Evolutionary conservation across 2,329 filamentous ascomycete genomes (phyloP).

Genomic region (Exophiala dermatitidis): DNA sequence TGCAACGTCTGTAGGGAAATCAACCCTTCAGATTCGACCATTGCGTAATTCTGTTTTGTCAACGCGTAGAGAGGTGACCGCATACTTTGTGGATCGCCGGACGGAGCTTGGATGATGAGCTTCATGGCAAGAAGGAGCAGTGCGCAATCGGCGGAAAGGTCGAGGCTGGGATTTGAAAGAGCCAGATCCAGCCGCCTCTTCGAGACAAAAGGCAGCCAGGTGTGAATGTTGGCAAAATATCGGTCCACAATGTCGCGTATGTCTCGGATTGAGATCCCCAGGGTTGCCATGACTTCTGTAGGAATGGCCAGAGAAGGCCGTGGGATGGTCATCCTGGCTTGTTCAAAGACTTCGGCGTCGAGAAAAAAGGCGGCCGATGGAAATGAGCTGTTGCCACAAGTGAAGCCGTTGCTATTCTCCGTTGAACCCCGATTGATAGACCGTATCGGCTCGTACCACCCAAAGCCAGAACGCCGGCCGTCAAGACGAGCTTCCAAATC

Average conservation of each 20-base stretch:
- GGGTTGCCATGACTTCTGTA: constrained; percentile 15
- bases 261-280: constrained; percentile 23
- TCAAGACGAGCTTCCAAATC: constrained; percentile 23
- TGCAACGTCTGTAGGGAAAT: constrained; percentile 30
- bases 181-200: constrained; percentile 22
- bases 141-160: constrained; percentile 25
- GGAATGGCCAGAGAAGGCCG: constrained; percentile 16
- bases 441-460: constrained; percentile 17
- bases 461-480: constrained; percentile 10
- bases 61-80: constrained; percentile 26
- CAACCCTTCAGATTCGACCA: constrained; percentile 28
- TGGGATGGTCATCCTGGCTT: constrained; percentile 13
- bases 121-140: constrained; percentile 31
- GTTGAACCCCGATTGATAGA: constrained; percentile 12
- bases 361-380: constrained; percentile 24
- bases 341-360: constrained; percentile 21
- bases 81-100: constrained; percentile 6
- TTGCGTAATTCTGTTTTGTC: constrained; percentile 28
- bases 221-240: constrained; percentile 27
- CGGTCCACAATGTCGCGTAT: constrained; percentile 23
- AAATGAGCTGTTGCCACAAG: constrained; percentile 12
- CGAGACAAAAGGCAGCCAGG: constrained; percentile 27
- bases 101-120: constrained; percentile 24
- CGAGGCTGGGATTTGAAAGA: constrained; percentile 23
- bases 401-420: constrained; percentile 2